Conservation (phyloP, 306 rosid genomes). For the Lithocarpus polystachyus region DNA sequence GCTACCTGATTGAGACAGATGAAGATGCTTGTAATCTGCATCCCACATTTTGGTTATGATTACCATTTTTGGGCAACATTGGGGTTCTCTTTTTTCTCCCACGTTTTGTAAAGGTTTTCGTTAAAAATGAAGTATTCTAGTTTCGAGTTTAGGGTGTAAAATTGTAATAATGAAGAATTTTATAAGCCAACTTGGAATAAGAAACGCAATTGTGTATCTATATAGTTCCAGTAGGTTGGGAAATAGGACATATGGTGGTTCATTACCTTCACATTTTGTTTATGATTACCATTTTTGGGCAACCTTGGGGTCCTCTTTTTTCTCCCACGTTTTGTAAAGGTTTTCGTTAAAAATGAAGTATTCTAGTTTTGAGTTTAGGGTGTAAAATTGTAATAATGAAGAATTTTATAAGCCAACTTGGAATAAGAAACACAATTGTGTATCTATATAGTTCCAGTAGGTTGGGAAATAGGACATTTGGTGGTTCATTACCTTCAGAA, state of each 20-base stretch:
- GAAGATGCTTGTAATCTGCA: not conserved
- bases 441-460: not conserved
- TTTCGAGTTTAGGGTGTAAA: too few species aligned
- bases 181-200: not conserved
- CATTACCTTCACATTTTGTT: constrained; percentile 77
- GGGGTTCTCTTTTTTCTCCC: too few species aligned
- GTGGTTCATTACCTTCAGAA: constrained; percentile 53
- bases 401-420: not conserved
- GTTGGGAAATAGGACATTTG: not conserved
- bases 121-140: too few species aligned
- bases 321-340: too few species aligned
- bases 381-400: not conserved
- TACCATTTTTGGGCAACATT: too few species aligned
- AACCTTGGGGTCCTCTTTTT: too few species aligned
- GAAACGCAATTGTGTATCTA: not conserved
- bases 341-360: too few species aligned
- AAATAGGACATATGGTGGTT: not conserved
- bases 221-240: not conserved
- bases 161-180: not conserved
- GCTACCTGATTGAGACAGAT: not conserved
- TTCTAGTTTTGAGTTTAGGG: too few species aligned
- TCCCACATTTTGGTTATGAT: too few species aligned
- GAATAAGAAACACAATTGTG: not conserved
- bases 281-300: too few species aligned
- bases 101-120: too few species aligned